Evolutionary conservation across 176 grass and related monocot species (phyloP), one percentile per base, ranked within the genome.

Genomic region (Oryza brachyantha): DNA sequence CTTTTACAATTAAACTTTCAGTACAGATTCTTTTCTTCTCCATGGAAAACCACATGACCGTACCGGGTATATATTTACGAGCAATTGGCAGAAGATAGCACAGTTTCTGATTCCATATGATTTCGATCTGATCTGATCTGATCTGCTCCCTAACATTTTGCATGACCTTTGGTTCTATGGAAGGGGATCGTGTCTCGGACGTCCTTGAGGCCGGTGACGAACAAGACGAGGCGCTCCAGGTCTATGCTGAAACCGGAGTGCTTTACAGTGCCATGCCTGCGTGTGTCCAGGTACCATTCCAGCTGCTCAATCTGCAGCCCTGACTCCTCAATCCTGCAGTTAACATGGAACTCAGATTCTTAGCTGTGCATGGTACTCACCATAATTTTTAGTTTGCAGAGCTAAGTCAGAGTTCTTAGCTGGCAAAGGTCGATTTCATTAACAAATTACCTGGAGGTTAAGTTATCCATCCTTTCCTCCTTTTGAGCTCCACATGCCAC

Each of bases 271-370:
- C 91, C 91, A 79, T 90, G 80, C 59, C 78, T 84, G 38, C 84
- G 87, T 25, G 89, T 75, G 40, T 90, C 87, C 68, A 87, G n/a
- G 45, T 93, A 93, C 91, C 87, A 93, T 13, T 87, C 84, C 50
- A 87, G 75, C 28, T 75, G 71, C 68, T 93, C 81, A 35, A 78
- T 77, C 40, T 50, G 45, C 13, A 90, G 64, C 9, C 73, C 68
- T 43, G 81, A 48, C 61, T 93, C 91, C 36, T 87, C 38, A 11
- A 87, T 79, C 73, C 87, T 93, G 84, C 16, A 72, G 68, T 64
- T 29, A 76, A 54, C 66, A 57, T 66, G 26, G 24, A 8, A 21
- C n/a, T 28, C 28, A 25, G 22, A 50, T 72, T 40, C 8, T 45
- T 63, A 2, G 7, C 5, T 64, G 38, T 69, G 29, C 59, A 42